Conservation (phyloP, 768 basidiomycete species). For the Amanita pallidorosea region DNA sequence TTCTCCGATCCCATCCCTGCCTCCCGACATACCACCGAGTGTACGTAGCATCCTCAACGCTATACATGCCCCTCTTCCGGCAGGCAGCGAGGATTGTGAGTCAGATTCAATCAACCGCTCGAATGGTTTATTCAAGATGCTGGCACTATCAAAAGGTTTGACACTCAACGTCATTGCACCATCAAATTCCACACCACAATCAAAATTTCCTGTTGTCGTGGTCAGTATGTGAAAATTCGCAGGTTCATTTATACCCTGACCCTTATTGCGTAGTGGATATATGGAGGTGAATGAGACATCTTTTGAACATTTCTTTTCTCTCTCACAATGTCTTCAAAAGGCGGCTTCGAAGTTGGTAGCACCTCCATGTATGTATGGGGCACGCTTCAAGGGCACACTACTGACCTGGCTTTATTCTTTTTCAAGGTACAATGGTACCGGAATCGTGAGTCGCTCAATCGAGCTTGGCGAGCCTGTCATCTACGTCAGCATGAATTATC, state of each 20-base stretch:
- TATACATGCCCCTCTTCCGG: constrained; percentile 15
- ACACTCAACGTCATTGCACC: constrained; percentile 34
- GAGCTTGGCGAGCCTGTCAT: constrained; percentile 27
- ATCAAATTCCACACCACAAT: constrained; percentile 16
- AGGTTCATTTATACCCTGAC: neutral
- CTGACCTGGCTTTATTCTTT: too few species aligned
- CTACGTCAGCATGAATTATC: constrained; percentile 38
- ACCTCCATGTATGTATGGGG: constrained; percentile 22
- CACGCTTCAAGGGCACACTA: constrained; percentile 16
- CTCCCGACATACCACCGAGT: constrained; percentile 14
- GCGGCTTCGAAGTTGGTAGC: constrained; percentile 19
- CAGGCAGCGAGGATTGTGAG: constrained; percentile 35
- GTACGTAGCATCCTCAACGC: constrained; percentile 19
- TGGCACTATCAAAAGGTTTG: constrained; percentile 12
- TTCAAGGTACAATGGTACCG: constrained; percentile 24
- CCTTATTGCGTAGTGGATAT: constrained; percentile 23
- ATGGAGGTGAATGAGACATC: constrained; percentile 13
- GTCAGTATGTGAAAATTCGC: constrained; percentile 13
- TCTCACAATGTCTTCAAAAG: constrained; percentile 7
- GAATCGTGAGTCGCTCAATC: constrained; percentile 29
- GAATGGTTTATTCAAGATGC: neutral
- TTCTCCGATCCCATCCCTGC: constrained; percentile 16
- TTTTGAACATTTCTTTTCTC: neutral
- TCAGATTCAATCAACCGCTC: constrained; percentile 1
- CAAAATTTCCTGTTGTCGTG: constrained; percentile 30